Evolutionary conservation across 2,329 filamentous ascomycete genomes (phyloP), one percentile per base, ranked within the genome.

Genomic region (Massarina eburnea): DNA sequence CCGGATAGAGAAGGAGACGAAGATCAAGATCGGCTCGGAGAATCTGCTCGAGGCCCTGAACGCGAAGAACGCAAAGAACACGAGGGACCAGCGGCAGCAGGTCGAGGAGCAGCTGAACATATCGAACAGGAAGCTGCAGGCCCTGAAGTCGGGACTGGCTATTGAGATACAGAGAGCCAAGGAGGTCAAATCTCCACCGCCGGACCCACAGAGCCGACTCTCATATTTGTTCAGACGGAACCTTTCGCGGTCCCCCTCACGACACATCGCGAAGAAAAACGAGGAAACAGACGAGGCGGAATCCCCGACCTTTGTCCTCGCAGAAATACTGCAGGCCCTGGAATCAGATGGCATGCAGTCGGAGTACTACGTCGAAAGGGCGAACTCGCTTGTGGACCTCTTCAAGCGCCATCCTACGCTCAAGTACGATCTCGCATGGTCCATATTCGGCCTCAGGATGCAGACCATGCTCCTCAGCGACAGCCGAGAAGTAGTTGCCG

Each of bases 11-110:
- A 92, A 95, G 62, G 95, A 99, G 74, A 85, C 91, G 74, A 97
- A 97, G 77, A 97, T 99, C 67, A 96, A 95, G 71, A 88, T 92
- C 61, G 94, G 94, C 17, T 96, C 92, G 46, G 94, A 99, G 76
- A 99, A 99, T 68, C 85, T 99, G 82, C 78, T 99, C 30, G 94
- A 99, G 74, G 94, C 94, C 10, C 75, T 99, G 55, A 90, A 96
- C 68, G 82, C 85, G 35, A 99, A 99, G 73, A 96, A 95, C 70
- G 87, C 89, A 36, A 99, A 97, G 73, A 92, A 97, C 69, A 88
- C 88, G 52, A 95, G 91, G 67, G 92, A 77, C 43, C 76, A 79
- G 64, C 66, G 75, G 35, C 61, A 72, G 39, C 69, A 74, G 52
- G 76, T 77, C n/a, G 76, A 99, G 74, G 87, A 88, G 39, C 94